Percentiles rank a stretch among this genome's conserved stretches.
Evolutionary conservation across 768 basidiomycete genomes (phyloP).

Genomic region (Rhodotorula kratochvilovae): DNA sequence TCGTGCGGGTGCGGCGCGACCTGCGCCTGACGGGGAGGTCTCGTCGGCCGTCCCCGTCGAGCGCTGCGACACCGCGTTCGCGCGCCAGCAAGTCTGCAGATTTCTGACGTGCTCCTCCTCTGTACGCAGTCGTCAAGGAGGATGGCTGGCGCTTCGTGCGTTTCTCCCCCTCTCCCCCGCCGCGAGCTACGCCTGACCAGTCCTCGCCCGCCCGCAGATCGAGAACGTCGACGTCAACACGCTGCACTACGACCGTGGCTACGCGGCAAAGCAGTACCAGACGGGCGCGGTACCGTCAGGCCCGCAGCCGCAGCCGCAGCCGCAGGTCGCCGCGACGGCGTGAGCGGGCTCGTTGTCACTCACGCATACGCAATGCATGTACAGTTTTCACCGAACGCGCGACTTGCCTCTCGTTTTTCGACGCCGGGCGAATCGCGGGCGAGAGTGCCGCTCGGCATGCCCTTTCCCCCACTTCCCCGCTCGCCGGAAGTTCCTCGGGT

Average conservation of each 20-base stretch:
- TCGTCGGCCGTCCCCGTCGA: too few relatives aligned
- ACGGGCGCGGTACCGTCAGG: neutral
- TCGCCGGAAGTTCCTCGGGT: too few relatives aligned
- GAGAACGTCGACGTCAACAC: slow-evolving; percentile 34
- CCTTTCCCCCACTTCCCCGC: too few relatives aligned
- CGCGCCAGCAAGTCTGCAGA: too few relatives aligned
- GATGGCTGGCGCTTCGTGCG: slow-evolving; percentile 95
- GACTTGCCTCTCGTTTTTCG: too few relatives aligned
- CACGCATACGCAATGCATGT: neutral
- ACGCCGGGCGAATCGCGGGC: neutral
- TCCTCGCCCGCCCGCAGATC: neutral
- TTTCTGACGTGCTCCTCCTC: too few relatives aligned
- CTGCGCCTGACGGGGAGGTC: too few relatives aligned
- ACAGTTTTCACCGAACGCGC: neutral
- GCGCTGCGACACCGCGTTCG: too few relatives aligned
- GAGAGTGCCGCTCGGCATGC: neutral
- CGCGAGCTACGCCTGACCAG: neutral
- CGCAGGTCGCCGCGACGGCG: neutral
- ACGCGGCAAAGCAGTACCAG: neutral
- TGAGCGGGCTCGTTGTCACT: neutral
- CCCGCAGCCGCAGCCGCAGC: too few relatives aligned
- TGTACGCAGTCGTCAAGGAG: slow-evolving; percentile 54
- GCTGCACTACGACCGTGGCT: slow-evolving; percentile 26
- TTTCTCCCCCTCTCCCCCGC: slow-evolving; percentile 43
- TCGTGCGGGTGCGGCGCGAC: neutral